Base-by-base conservation (phyloP, 2,329 filamentous ascomycete genomes). In the Beauveria medogensis region DNA sequence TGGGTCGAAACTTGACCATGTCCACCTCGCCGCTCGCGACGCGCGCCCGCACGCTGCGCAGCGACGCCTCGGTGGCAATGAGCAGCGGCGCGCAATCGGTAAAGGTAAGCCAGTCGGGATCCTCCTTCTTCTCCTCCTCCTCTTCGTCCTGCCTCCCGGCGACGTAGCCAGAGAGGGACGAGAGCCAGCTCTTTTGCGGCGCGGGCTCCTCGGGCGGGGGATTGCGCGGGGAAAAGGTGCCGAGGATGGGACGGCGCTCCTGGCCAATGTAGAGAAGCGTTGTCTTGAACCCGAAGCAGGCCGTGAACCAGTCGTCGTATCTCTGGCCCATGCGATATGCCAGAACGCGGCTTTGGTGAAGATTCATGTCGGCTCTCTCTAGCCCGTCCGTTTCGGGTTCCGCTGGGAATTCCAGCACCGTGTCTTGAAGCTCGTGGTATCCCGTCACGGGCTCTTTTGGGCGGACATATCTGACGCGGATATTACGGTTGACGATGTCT, bases 81-180 rank as follows among this genome's bases (percentile, higher is more conserved):
- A 96, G 81, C 70, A 89, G 89, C 0, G 90, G 88, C 1, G 90
- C 89, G 64, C 83, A 83, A 72, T 94, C 90, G 44, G 85, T 83
- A 73, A 93, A 94, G 2, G 82, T 84, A 48, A 93, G 79, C 68
- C 77, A 81, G 41, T 79, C 75, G 14, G 76, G 69, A 14, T 79
- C 63, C 3, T 53, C 40, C 41, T 47, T 14, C 26, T 10, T 18
- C n/a, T 34, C 26, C 16, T 8, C 34, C 41, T 50, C 14, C 46
- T 22, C 47, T n/a, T 10, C 37, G 14, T 34, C 47, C 20, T 5
- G 28, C 28, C 28, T 30, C 28, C 28, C 10, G 46, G 65, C 59
- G 43, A 79, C 59, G 61, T 70, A 75, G 55, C 67, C 72, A 37
- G 68, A 66, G 44, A 76, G 64, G 30, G 66, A 69, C 9, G 70